phyloP scores from a whole-genome alignment of 257 asterid genomes.

The Marsdenia floribunda region DNA sequence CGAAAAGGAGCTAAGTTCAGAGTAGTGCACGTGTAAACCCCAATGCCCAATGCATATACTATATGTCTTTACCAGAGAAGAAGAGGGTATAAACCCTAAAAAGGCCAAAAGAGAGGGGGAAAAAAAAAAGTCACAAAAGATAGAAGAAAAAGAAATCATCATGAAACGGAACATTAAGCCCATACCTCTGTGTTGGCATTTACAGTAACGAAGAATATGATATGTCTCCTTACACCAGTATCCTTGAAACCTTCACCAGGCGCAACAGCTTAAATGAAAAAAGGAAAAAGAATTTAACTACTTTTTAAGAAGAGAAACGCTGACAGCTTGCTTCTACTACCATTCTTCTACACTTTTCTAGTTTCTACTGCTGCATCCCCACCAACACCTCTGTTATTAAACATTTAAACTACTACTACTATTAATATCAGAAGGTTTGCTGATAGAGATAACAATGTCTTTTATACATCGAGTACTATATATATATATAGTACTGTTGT shows the following conservation, averaged over 20 bases:
- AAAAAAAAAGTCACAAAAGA: not conserved
- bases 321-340: not conserved
- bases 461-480: too few species aligned
- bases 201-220: not conserved
- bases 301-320: not conserved
- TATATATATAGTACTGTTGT: not conserved
- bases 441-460: too few species aligned
- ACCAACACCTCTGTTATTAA: too few species aligned
- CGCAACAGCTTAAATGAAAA: not conserved
- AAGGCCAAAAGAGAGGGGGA: conserved; percentile 19
- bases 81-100: conserved; percentile 4
- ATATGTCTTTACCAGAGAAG: not conserved
- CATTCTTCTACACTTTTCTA: not conserved
- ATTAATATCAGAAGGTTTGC: too few species aligned
- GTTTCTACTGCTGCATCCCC: not conserved
- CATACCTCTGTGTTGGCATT: conserved; percentile 34
- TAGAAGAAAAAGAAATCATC: not conserved
- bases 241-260: not conserved
- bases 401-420: not conserved
- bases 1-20: conserved; percentile 47
- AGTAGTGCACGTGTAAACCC: conserved; percentile 57
- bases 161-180: conserved; percentile 27
- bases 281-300: not conserved
- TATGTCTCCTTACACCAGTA: not conserved
- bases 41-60: conserved; percentile 29